Evolutionary conservation across 108 stramenopile species (phyloP).

Genomic region (Conticribra guillardii): DNA sequence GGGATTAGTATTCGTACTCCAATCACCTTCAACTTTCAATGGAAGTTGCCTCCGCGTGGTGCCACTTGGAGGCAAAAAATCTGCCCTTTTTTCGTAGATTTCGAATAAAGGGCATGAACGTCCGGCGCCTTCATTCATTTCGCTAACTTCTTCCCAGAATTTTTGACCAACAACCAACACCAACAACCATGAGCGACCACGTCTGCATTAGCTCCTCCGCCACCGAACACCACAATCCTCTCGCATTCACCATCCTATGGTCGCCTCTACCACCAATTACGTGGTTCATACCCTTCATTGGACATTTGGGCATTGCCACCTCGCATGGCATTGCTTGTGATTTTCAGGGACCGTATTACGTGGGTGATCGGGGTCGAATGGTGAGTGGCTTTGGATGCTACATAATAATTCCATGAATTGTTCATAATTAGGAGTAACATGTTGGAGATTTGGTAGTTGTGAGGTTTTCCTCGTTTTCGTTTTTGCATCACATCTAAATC

Average conservation of each 20-base stretch:
- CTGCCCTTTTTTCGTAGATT: no score
- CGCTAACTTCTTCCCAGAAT: no score
- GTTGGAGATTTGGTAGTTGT: neutral
- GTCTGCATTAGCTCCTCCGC: neutral
- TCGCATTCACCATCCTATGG: conserved; percentile 79
- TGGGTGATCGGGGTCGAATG: conserved; percentile 84
- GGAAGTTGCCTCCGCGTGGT: no score
- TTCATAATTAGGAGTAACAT: neutral
- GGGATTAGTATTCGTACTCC: no score
- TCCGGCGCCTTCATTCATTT: no score
- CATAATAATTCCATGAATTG: no score
- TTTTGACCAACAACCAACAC: no score
- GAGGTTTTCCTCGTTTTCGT: conserved; percentile 10
- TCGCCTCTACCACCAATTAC: conserved; percentile 92
- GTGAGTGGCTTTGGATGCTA: conserved; percentile 22
- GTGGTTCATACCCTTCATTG: conserved; percentile 91
- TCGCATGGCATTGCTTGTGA: conserved; percentile 87
- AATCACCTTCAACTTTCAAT: no score
- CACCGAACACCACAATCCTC: conserved; percentile 12
- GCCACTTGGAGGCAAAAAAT: no score
- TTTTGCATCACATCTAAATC: no score
- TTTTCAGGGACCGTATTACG: conserved; percentile 94
- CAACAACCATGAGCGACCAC: neutral
- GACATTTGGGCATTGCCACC: conserved; percentile 96
- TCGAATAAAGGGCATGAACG: no score